Conservation (phyloP, 345 rosid genomes). For the Gossypium rotundifolium region DNA sequence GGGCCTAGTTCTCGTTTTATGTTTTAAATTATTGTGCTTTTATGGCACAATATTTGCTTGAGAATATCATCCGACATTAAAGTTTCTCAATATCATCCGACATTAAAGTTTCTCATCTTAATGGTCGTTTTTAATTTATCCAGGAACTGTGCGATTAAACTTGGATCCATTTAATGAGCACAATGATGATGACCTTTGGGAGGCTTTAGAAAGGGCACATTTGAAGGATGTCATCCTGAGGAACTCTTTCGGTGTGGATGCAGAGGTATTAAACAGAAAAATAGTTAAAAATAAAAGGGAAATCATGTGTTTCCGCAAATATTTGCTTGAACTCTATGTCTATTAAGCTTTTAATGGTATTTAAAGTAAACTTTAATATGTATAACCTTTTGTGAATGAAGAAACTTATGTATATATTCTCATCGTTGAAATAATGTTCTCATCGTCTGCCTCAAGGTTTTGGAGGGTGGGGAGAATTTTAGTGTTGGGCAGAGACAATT, state of each 20-base stretch:
- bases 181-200: conserved; percentile 88
- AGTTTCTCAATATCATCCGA: background rate
- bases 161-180: conserved; percentile 87
- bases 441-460: conserved; percentile 38
- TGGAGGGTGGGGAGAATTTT: conserved; percentile 87
- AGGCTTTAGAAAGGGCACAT: conserved; percentile 86
- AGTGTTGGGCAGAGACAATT: conserved; percentile 93
- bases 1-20: background rate
- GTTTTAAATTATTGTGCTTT: background rate
- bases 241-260: conserved; percentile 60
- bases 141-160: conserved; percentile 87
- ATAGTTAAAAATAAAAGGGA: background rate
- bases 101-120: background rate
- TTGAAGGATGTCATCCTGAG: conserved; percentile 73
- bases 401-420: background rate
- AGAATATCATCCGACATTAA: background rate
- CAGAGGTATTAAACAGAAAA: conserved; percentile 45
- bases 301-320: background rate
- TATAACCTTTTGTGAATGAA: background rate
- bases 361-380: background rate
- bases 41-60: background rate
- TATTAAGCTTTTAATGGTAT: background rate
- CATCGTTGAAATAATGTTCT: background rate
- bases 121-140: conserved; percentile 11
- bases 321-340: background rate